A percentile compares a stretch with the other conserved stretches of the same genome.
These are phyloP conservation scores for Dichotomocladium elegans DNA, from an alignment of 371 early-diverging fungal species.

Conservation along the genomic window DNA sequence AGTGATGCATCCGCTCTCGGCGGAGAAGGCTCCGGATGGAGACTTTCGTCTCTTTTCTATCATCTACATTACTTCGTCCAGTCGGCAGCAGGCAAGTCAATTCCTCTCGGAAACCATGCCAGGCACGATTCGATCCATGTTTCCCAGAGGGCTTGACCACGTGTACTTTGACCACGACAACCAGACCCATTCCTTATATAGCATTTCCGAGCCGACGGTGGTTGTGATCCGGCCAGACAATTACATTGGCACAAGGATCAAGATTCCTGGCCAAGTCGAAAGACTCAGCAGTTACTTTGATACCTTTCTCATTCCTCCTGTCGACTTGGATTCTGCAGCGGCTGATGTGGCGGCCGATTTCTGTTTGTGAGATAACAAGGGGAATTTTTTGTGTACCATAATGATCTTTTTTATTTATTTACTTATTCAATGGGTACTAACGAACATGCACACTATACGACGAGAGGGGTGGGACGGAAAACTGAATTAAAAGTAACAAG, in stretches of 20 bases:
- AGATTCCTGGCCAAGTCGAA: constrained; percentile 7
- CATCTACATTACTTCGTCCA: constrained; percentile 6
- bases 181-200: constrained; percentile 29
- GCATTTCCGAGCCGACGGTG: constrained; percentile 17
- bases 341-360: constrained; percentile 32
- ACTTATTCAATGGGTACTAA: no score
- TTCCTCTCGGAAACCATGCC: constrained; percentile 19
- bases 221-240: constrained; percentile 40
- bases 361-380: constrained; percentile 3
- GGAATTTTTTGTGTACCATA: background rate
- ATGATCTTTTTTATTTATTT: background rate
- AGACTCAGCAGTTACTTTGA: constrained; percentile 23
- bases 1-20: background rate
- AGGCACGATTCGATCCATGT: constrained; percentile 14
- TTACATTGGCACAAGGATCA: constrained; percentile 27
- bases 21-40: background rate
- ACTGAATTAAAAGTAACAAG: no score
- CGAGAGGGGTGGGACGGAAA: no score
- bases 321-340: constrained; percentile 28
- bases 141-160: constrained; percentile 23
- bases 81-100: constrained; percentile 14
- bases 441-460: no score
- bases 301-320: constrained; percentile 24
- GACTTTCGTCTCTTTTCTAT: background rate
- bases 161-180: constrained; percentile 41